Evolutionary conservation across 768 basidiomycete genomes (phyloP), one percentile per base, ranked within the genome.

Genomic region (Russula virescens): DNA sequence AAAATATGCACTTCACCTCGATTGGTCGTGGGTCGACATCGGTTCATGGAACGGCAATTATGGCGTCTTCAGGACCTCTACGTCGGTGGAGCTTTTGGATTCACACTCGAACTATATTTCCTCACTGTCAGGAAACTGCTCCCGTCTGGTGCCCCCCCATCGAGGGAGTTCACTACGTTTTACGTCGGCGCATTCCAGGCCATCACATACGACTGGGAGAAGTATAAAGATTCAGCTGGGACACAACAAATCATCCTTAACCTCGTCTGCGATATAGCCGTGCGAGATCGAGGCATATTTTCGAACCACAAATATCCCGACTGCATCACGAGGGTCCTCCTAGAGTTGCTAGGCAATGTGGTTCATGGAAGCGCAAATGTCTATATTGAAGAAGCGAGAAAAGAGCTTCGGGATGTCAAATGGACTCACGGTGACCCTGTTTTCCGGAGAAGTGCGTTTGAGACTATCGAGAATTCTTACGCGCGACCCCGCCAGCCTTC

Each of bases 41-140:
- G 26, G 16, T 42, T 35, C 16, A 60, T 52, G 50, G 50, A 52
- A 60, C 58, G 58, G 5, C 58, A 60, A 52, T n/a, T 60, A 25
- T 52, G 49, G 49, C 58, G 58, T 13, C 19, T 58, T 14, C 25
- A 42, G 18, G 58, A 58, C 23, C 38, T 58, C 9, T 4, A 14
- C 11, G 9, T 3, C 11, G 48, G 48, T 7, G 19, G 40, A 1
- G 57, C 43, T 10, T 28, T 58, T 11, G 58, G 58, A 11, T 58
- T 58, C 4, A 50, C 49, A 7, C 28, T 58, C 13, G 58, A 50
- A 21, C 48, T 58, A 9, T 58, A 47, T 25, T 50, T 58, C 21
- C 58, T 58, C n/a, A 7, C 48, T 8, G 26, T 58, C 38, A 42
- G 40, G 11, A 35, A 58, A 21, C 7, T 50, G 7, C 35, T 58